Conservation (phyloP, 441 rosid species). For the Jatropha podagrica region DNA sequence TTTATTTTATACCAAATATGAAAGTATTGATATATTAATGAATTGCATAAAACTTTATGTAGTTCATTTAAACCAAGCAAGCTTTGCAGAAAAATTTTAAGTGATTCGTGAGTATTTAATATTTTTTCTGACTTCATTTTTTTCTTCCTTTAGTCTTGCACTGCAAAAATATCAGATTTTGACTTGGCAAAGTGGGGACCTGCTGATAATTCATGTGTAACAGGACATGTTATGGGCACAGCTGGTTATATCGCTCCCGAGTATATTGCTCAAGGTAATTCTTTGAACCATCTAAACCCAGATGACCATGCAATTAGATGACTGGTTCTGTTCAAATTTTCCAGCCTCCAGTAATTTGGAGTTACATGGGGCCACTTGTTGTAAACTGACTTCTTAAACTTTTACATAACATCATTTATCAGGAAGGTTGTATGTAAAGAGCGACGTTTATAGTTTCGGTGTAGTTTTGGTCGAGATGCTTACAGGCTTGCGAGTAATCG, state of each 20-base stretch:
- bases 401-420: not conserved
- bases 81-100: no score
- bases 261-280: constrained; percentile 63
- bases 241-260: constrained; percentile 79
- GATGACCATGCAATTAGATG: not conserved
- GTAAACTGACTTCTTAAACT: not conserved
- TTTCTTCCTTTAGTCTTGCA: constrained; percentile 46
- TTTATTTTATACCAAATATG: no score
- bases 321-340: not conserved
- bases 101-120: not conserved
- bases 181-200: constrained; percentile 83
- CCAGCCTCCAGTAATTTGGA: not conserved
- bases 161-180: constrained; percentile 74
- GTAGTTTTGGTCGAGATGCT: constrained; percentile 15
- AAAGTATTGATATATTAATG: no score
- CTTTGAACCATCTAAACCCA: not conserved
- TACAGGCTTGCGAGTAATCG: constrained; percentile 1
- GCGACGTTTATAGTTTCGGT: constrained; percentile 18
- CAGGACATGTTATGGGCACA: constrained; percentile 77
- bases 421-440: constrained; percentile 14
- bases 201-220: constrained; percentile 59
- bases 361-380: not conserved
- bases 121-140: not conserved
- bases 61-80: no score
- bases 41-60: no score